Evolutionary conservation across 257 asterid genomes (phyloP), one percentile per base, ranked within the genome.

Genomic region (Solanum appendiculatum): DNA sequence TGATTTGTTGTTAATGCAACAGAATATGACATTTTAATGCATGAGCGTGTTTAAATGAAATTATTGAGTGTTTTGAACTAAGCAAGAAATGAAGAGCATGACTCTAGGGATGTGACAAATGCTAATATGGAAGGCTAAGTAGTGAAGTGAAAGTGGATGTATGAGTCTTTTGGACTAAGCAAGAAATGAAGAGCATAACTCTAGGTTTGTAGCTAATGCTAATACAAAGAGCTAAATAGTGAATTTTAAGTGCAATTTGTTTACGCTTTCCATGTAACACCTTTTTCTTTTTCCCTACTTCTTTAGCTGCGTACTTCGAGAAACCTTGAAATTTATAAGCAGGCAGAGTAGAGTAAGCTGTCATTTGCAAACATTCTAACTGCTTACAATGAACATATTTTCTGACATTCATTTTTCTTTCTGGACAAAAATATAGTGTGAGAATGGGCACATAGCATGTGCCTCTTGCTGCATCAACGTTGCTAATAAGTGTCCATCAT

Each of bases 401-500:
- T 63, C 87, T 93, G 60, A 88, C 80, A 37, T n/a, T 64, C 77
- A 66, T 66, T n/a, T 87, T 69, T 85, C 54, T 51, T 87, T 72
- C 40, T 84, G 86, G 56, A 33, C 82, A 64, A 78, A 69, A 72
- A 68, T 85, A 54, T 83, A 95, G 98, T 95, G 98, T 58, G 96
- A 93, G 91, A 93, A 93, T 80, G 98, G 98, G 87, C 98, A 95
- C 80, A 84, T 95, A 89, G 94, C 98, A 63, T 95, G 98, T 51
- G 85, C 92, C 40, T 84, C 95, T 42, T 95, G 98, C 94, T 92
- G 95, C 91, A 54, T 51, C 86, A 91, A 72, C 86, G 87, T 93
- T 89, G 80, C 69, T 82, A 90, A 92, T 89, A 95, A 86, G 89
- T 95, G 98, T 83, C 91, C 94, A 40, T 91, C 81, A 31, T 95